Evolutionary conservation across 2,329 filamentous ascomycete genomes (phyloP), one percentile per base, ranked within the genome.

Genomic region (Lachnellula hyalina): DNA sequence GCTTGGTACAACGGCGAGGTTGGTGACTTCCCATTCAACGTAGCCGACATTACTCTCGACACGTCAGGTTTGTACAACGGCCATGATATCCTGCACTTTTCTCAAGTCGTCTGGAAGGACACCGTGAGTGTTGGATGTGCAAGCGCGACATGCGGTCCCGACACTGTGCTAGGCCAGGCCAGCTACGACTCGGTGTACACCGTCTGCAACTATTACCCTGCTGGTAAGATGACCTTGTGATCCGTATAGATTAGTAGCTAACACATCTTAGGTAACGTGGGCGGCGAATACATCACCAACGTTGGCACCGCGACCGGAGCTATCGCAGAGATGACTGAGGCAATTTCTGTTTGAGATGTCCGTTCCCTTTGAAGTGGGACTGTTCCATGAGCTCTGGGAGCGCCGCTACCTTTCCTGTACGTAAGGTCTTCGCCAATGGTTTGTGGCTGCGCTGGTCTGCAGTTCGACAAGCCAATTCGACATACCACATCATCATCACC

Each of bases 1-100:
- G 78, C 86, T 74, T 96, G 94, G 90, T 96, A 96, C 81, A 90
- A 94, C 71, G 82, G 81, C 65, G 90, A 96, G 73, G 65, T 68
- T 32, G 71, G 74, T 51, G 77, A 73, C 69, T 94, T 87, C 67
- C 86, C 84, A 61, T 54, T 76, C 62, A 68, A 71, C 55, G 77
- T 76, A 65, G 35, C 68, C 69, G 71, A 80, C 71, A 28, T 28
- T 28, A 7, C 25, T 2, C 25, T 28, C 6, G 25, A 28, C 25
- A 8, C 25, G 25, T 2, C 1, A 7, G 25, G 8, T 7, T 28
- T 28, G 25, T 28, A 28, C 6, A 8, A 28, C 6, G 52, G 58
- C 42, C 49, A 51, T 35, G 62, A 65, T 42, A 63, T 57, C 52
- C 52, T 66, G 53, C 89, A 92, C 71, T 89, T 90, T 72, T 81